Conservation (phyloP, 305 asterid genomes). For the Fraxinus sp. region DNA sequence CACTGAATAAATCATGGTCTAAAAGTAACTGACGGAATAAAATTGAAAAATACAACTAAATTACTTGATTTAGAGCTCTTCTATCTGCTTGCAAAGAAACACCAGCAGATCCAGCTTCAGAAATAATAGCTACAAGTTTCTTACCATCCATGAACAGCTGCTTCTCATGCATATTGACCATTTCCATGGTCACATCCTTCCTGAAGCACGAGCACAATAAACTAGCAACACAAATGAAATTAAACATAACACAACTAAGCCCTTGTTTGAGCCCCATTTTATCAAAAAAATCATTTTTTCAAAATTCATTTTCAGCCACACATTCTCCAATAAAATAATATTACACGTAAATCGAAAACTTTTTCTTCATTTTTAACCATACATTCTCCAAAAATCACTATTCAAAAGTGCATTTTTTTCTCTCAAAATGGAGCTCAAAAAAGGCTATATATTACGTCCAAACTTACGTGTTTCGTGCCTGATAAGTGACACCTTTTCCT, state of each 20-base stretch:
- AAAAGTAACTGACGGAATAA: conserved; percentile 8
- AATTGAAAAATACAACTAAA: not conserved
- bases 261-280: no score
- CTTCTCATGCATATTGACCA: conserved; percentile 98
- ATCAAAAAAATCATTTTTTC: no score
- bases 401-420: no score
- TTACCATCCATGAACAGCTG: conserved; percentile 92
- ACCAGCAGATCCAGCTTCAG: conserved; percentile 99
- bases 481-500: conserved; percentile 96
- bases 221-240: conserved; percentile 31
- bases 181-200: conserved; percentile 96
- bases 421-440: no score
- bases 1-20: conserved; percentile 20
- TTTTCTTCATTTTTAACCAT: no score
- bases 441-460: conserved; percentile 13
- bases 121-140: conserved; percentile 86
- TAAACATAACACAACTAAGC: not conserved
- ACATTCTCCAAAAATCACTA: no score
- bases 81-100: conserved; percentile 99
- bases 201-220: conserved; percentile 38
- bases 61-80: conserved; percentile 96
- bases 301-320: no score
- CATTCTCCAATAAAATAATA: no score
- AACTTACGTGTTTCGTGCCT: conserved; percentile 94
- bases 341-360: no score